Percentiles rank a stretch among this genome's conserved stretches.
Evolutionary conservation across 768 basidiomycete species (phyloP).

Genomic region (Lactarius akahatsu): DNA sequence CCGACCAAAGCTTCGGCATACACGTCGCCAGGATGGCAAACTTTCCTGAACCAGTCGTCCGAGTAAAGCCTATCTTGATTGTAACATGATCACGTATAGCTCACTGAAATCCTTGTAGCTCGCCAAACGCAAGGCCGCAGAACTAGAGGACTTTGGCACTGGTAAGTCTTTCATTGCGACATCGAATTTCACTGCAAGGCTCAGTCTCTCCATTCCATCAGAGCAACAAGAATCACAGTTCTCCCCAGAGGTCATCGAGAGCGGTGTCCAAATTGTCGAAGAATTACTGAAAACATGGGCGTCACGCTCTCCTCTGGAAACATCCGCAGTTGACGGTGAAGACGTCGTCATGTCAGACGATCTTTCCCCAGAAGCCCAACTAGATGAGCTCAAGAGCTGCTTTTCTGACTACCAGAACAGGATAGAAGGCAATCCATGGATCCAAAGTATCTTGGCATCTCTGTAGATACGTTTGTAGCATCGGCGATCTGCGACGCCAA

Average conservation of each 20-base stretch:
- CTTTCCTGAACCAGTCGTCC: slow-evolving; percentile 93
- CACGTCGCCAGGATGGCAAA: slow-evolving; percentile 97
- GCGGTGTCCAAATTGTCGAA: slow-evolving; percentile 80
- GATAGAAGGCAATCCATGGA: slow-evolving; percentile 80
- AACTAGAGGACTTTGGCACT: slow-evolving; percentile 80
- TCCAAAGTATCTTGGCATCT: slow-evolving; percentile 55
- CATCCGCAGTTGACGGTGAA: slow-evolving; percentile 39
- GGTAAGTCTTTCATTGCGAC: slow-evolving; percentile 34
- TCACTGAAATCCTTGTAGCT: slow-evolving; percentile 46
- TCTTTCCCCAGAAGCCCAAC: slow-evolving; percentile 37
- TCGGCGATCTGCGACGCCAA: neutral
- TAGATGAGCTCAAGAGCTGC: slow-evolving; percentile 53
- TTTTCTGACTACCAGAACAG: slow-evolving; percentile 63
- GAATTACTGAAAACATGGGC: slow-evolving; percentile 74
- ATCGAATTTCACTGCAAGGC: neutral
- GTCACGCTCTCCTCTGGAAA: slow-evolving; percentile 29
- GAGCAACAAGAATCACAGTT: slow-evolving; percentile 44
- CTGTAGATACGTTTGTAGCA: slow-evolving; percentile 32
- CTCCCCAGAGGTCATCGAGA: slow-evolving; percentile 61
- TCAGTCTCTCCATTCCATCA: neutral
- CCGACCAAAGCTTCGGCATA: slow-evolving; percentile 98
- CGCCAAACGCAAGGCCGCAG: slow-evolving; percentile 89
- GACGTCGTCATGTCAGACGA: slow-evolving; percentile 55
- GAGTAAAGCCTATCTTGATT: slow-evolving; percentile 46
- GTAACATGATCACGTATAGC: neutral